Evolutionary conservation across 352 stramenopile genomes (phyloP).

Genomic region (Lagenidium sp.): DNA sequence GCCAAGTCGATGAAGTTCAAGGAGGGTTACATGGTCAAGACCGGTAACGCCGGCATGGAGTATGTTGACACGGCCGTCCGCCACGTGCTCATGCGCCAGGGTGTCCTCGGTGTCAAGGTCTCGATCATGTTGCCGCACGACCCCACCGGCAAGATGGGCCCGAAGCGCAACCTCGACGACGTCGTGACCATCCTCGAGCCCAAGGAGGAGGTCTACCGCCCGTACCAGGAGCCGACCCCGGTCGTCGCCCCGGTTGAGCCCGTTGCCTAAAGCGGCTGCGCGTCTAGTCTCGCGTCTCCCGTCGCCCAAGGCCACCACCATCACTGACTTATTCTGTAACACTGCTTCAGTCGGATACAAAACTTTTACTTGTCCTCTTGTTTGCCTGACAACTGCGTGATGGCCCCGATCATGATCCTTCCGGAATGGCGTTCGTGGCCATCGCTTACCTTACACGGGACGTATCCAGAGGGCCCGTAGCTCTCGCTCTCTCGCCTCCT

Average conservation of each 20-base stretch:
- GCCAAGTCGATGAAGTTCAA: conserved; percentile 99
- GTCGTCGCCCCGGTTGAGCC: conserved; percentile 27
- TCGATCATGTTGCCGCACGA: conserved; percentile 99
- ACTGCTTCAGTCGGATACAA: no score
- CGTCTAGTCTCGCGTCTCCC: no score
- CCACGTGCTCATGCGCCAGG: conserved; percentile 99
- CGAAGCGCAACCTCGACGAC: conserved; percentile 97
- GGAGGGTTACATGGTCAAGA: conserved; percentile 99
- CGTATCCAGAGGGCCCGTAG: no score
- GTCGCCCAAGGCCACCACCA: conserved; percentile 7
- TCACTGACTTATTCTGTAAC: no score
- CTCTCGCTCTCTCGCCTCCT: no score
- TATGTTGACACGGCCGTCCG: conserved; percentile 98
- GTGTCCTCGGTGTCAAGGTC: conserved; percentile 99
- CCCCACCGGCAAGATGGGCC: conserved; percentile 94
- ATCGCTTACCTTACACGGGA: no score
- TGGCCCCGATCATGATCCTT: no score
- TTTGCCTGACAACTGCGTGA: no score
- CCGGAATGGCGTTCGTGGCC: no score
- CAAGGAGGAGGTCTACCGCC: conserved; percentile 93
- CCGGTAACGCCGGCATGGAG: conserved; percentile 95
- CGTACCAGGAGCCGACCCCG: conserved; percentile 69
- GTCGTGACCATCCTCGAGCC: conserved; percentile 99
- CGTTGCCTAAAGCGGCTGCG: no score
- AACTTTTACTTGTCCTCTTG: no score